These are phyloP conservation scores for Hypomyces rosellus DNA, from an alignment of 2,329 filamentous ascomycete genomes.

Conservation along the genomic window DNA sequence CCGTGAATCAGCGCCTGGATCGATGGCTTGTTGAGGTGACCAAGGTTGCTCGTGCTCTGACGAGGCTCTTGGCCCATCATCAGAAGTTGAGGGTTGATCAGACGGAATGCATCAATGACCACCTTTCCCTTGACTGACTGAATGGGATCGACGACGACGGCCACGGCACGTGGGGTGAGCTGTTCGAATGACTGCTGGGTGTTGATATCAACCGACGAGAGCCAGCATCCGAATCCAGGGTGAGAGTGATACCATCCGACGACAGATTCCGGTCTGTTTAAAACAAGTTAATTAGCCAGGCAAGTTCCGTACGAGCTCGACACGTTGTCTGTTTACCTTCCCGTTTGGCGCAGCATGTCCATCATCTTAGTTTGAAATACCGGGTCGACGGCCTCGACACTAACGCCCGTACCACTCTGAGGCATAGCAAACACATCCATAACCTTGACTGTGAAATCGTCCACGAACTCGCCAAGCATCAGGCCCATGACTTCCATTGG, in stretches of 20 bases:
- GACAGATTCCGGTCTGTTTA: slow-evolving; percentile 78
- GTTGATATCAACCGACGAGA: slow-evolving; percentile 98
- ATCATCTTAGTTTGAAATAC: slow-evolving; percentile 99
- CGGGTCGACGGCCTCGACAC: slow-evolving; percentile 94
- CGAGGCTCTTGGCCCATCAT: slow-evolving; percentile 98
- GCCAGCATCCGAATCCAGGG: slow-evolving; percentile 98
- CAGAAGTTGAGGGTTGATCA: slow-evolving; percentile 95
- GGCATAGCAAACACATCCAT: slow-evolving; percentile 99
- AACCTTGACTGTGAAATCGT: slow-evolving; percentile 96
- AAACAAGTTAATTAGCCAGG: neutral
- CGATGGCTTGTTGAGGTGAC: slow-evolving; percentile 98
- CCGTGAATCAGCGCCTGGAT: slow-evolving; percentile 98
- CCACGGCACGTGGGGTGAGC: slow-evolving; percentile 90
- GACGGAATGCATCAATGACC: slow-evolving; percentile 96
- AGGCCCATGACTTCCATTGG: slow-evolving; percentile 99
- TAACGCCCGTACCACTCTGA: slow-evolving; percentile 95
- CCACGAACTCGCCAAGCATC: slow-evolving; percentile 98
- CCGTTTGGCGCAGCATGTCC: slow-evolving; percentile 98
- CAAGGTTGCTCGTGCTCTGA: slow-evolving; percentile 95
- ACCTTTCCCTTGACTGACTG: slow-evolving; percentile 99
- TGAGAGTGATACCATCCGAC: slow-evolving; percentile 99
- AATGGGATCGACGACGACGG: slow-evolving; percentile 96
- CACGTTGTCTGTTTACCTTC: slow-evolving; percentile 56
- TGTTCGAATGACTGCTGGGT: slow-evolving; percentile 99
- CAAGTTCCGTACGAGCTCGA: neutral